A percentile compares a stretch with the other conserved stretches of the same genome.
These are phyloP conservation scores for Lasiodiplodia hormozganensis DNA, from an alignment of 2,329 filamentous ascomycete species.

Conservation along the genomic window DNA sequence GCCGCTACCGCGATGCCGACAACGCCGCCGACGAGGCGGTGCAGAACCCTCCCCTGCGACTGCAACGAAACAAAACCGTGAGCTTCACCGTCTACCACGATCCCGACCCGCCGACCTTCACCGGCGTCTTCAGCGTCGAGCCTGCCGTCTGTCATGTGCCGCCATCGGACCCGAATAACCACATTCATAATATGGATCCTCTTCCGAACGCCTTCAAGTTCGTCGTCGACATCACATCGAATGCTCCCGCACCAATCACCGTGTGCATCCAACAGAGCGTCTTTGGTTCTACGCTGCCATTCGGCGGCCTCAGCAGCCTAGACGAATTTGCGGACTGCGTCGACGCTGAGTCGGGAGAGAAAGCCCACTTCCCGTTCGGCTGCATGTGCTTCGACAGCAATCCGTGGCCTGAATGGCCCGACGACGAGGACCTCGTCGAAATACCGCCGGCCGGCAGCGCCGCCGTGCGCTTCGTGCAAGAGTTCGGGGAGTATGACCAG, in stretches of 20 bases:
- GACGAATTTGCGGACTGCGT: background rate
- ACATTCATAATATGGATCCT: too few species aligned
- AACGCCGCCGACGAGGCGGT: too few species aligned
- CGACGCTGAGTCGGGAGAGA: background rate
- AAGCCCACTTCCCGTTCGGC: background rate
- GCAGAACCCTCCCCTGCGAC: too few species aligned
- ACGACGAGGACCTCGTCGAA: background rate
- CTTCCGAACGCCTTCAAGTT: background rate
- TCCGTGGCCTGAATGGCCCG: background rate
- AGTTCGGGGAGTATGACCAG: background rate
- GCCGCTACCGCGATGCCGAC: too few species aligned
- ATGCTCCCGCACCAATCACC: background rate
- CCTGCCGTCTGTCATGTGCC: too few species aligned
- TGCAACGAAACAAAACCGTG: too few species aligned
- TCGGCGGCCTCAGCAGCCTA: background rate
- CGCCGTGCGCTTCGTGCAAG: background rate
- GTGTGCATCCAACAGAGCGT: background rate
- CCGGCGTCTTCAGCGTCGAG: too few species aligned
- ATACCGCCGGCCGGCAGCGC: background rate
- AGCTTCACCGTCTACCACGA: too few species aligned
- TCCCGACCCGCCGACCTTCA: too few species aligned
- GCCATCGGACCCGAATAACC: too few species aligned
- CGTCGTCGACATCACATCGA: background rate
- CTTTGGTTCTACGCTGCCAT: background rate
- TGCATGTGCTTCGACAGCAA: background rate